Evolutionary conservation across 768 basidiomycete species (phyloP).

Genomic region (Podaxis pistillaris): DNA sequence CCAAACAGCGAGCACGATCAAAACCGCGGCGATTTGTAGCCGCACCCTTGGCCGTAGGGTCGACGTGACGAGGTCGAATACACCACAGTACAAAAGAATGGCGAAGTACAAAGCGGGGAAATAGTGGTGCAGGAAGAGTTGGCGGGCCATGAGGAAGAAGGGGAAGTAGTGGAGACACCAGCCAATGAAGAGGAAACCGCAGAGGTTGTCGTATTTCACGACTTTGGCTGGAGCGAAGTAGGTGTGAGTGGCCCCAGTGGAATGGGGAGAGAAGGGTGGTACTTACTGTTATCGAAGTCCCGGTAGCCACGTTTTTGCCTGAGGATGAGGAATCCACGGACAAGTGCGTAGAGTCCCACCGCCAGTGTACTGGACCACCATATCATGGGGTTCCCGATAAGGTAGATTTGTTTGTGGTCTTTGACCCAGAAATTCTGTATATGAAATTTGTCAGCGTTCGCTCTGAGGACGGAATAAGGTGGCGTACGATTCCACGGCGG

Average conservation of each 20-base stretch:
- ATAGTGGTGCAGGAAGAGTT: conserved; percentile 98
- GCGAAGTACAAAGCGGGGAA: conserved; percentile 95
- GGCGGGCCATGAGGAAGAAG: conserved; percentile 96
- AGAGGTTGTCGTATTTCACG: conserved; percentile 87
- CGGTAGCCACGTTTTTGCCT: conserved; percentile 88
- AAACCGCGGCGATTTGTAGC: conserved; percentile 75
- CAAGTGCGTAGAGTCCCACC: conserved; percentile 60
- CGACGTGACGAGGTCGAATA: conserved; percentile 87
- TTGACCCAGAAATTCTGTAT: conserved; percentile 97
- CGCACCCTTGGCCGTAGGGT: conserved; percentile 72
- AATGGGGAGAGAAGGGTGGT: background rate
- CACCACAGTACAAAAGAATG: conserved; percentile 70
- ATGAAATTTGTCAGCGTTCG: conserved; percentile 8
- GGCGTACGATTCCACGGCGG: conserved; percentile 86
- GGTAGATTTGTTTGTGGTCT: conserved; percentile 92
- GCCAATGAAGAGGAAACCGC: conserved; percentile 88
- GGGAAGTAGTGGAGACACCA: conserved; percentile 95
- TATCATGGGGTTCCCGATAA: conserved; percentile 90
- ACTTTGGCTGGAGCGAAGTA: conserved; percentile 61
- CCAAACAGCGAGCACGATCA: conserved; percentile 73
- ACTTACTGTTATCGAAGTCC: conserved; percentile 90
- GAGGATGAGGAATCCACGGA: conserved; percentile 80
- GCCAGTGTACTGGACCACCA: conserved; percentile 87
- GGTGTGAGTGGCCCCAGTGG: background rate
- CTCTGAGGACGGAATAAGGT: background rate